Conservation (phyloP, 75 land plant species). For the Cunninghamia lanceolata region DNA sequence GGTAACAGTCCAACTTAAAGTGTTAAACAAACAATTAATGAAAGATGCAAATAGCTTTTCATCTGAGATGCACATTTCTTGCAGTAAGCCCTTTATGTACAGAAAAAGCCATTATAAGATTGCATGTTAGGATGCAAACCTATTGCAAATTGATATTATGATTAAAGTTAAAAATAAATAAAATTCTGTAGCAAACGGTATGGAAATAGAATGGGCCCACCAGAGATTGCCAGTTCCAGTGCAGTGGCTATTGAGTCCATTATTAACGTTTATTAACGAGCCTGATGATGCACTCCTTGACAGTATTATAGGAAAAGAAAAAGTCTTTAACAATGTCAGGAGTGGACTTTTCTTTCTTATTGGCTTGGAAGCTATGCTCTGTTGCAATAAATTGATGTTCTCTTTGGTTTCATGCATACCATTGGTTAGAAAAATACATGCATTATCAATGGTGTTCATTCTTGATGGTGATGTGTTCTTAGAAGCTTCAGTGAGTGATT, state of each 20-base stretch:
- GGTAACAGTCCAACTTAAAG: slow-evolving; percentile 96
- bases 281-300: not conserved
- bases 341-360: too few species aligned
- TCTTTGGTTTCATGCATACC: slow-evolving; percentile 44
- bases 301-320: too few species aligned
- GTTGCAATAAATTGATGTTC: not conserved
- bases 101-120: not conserved
- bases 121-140: slow-evolving; percentile 6
- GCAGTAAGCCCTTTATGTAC: slow-evolving; percentile 54
- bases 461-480: slow-evolving; percentile 56
- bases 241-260: slow-evolving; percentile 92
- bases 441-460: too few species aligned
- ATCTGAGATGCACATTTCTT: slow-evolving; percentile 65
- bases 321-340: too few species aligned
- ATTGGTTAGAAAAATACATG: too few species aligned
- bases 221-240: slow-evolving; percentile 79
- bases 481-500: slow-evolving; percentile 52
- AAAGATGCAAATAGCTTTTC: slow-evolving; percentile 78
- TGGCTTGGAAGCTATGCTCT: too few species aligned
- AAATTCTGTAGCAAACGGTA: too few species aligned
- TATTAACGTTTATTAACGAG: slow-evolving; percentile 25
- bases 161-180: too few species aligned
- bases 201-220: slow-evolving; percentile 70
- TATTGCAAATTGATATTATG: not conserved
- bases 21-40: slow-evolving; percentile 90